These are phyloP conservation scores for Letharia lupina DNA, from an alignment of 495 filamentous ascomycete genomes.

Conservation along the genomic window DNA sequence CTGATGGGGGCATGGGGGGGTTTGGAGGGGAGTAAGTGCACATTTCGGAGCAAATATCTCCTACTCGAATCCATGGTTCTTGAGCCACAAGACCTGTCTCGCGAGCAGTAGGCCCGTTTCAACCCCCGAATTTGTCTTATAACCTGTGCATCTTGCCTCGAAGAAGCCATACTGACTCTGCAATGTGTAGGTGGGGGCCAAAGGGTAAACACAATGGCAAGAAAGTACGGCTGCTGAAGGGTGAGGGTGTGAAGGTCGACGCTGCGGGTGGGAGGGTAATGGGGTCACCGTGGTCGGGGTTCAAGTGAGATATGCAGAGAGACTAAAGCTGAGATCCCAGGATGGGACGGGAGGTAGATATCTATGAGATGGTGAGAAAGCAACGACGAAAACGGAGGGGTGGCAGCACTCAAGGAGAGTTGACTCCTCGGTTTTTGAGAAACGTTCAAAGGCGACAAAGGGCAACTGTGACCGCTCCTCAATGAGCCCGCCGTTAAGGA, in stretches of 20 bases:
- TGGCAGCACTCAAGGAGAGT: not conserved
- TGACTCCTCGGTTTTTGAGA: not conserved
- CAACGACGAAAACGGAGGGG: not conserved
- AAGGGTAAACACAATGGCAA: slow-evolving; percentile 17
- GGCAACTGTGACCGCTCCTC: not conserved
- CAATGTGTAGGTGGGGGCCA: slow-evolving; percentile 14
- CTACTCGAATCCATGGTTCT: not conserved
- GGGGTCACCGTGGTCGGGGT: slow-evolving; percentile 16
- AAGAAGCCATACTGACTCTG: not conserved
- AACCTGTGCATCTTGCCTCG: not conserved
- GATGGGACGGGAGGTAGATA: not conserved
- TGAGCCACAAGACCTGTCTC: not conserved
- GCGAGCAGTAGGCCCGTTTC: not conserved
- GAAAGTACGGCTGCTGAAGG: slow-evolving; percentile 19
- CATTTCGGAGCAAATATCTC: not conserved
- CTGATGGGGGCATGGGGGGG: slow-evolving; percentile 24
- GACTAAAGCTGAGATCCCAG: not conserved
- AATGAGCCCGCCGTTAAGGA: not conserved
- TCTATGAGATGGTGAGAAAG: too few species aligned
- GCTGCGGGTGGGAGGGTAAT: slow-evolving; percentile 13
- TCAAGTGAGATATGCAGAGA: not conserved
- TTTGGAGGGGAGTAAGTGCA: slow-evolving; percentile 20
- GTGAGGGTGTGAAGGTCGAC: slow-evolving; percentile 23
- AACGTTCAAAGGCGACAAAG: not conserved
- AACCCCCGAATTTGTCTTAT: not conserved